Percentiles rank a stretch among this genome's conserved stretches.
Evolutionary conservation across 331 rosid species (phyloP).

Genomic region (Spiraea crenata): DNA sequence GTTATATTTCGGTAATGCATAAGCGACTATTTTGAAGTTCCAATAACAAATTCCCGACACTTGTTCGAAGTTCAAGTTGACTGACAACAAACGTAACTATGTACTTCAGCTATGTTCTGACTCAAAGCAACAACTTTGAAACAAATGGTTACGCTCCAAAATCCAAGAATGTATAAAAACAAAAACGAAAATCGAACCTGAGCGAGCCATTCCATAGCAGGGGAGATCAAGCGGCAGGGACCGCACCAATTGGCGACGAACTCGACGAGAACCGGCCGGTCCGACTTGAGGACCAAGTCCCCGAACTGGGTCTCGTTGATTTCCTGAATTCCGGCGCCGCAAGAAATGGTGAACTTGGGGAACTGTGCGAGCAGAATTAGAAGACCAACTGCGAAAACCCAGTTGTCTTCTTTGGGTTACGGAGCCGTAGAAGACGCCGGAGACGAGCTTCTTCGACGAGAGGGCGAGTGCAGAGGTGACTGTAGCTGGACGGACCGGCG

Average conservation of each 20-base stretch:
- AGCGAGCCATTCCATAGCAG: conserved; percentile 64
- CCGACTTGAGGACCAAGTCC: conserved; percentile 55
- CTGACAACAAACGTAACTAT: neutral
- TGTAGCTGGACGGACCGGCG: conserved; percentile 29
- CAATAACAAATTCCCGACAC: too few relatives aligned
- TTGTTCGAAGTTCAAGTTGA: too few relatives aligned
- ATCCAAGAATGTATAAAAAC: neutral
- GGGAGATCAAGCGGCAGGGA: conserved; percentile 82
- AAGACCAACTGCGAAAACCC: conserved; percentile 15
- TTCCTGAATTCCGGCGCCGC: conserved; percentile 48
- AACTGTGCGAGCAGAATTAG: conserved; percentile 11
- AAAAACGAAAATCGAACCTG: conserved; percentile 37
- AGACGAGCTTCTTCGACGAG: conserved; percentile 22
- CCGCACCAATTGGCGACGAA: conserved; percentile 92
- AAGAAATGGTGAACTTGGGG: conserved; percentile 40
- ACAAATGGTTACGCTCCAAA: neutral
- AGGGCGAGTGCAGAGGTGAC: conserved; percentile 13
- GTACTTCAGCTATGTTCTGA: neutral
- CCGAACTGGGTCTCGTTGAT: conserved; percentile 62
- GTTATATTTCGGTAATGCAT: neutral
- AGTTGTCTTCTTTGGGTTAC: conserved; percentile 12
- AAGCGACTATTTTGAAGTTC: too few relatives aligned
- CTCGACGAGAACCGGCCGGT: conserved; percentile 82
- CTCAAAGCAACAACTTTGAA: neutral
- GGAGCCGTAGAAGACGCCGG: conserved; percentile 13